phyloP scores from a whole-genome alignment of 192 early-diverging fungal genomes.

The Coemansia sp. region DNA sequence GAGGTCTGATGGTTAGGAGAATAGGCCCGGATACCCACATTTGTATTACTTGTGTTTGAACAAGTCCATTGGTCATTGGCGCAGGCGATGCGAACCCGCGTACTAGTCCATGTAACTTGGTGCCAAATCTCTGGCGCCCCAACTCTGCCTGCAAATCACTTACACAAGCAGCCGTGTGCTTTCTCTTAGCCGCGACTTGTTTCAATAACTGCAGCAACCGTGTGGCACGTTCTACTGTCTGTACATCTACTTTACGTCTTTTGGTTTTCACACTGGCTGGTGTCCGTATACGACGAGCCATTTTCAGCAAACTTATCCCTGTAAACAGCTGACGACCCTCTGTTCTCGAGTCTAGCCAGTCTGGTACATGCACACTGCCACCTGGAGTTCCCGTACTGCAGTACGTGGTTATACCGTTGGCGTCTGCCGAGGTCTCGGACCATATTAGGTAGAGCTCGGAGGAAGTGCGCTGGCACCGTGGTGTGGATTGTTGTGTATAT shows the following conservation, averaged over 20 bases:
- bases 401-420: not conserved
- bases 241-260: not conserved
- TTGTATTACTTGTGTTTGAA: not conserved
- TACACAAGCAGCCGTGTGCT: not conserved
- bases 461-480: not conserved
- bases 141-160: not conserved
- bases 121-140: conserved; percentile 7
- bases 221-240: not conserved
- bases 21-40: conserved; percentile 1
- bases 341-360: not conserved
- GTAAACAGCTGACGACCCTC: not conserved
- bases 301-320: not conserved
- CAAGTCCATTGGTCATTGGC: not conserved
- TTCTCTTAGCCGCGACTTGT: not conserved
- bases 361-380: not conserved
- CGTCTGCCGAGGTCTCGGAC: not conserved
- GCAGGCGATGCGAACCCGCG: not conserved
- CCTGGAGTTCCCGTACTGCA: not conserved
- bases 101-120: not conserved
- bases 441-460: not conserved
- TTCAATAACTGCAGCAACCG: not conserved
- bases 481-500: not conserved
- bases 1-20: not conserved
- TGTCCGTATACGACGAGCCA: conserved; percentile 2
- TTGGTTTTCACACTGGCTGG: not conserved